phyloP scores from a whole-genome alignment of 805 yeast genomes.

The Saccharomycopsis olivae region DNA sequence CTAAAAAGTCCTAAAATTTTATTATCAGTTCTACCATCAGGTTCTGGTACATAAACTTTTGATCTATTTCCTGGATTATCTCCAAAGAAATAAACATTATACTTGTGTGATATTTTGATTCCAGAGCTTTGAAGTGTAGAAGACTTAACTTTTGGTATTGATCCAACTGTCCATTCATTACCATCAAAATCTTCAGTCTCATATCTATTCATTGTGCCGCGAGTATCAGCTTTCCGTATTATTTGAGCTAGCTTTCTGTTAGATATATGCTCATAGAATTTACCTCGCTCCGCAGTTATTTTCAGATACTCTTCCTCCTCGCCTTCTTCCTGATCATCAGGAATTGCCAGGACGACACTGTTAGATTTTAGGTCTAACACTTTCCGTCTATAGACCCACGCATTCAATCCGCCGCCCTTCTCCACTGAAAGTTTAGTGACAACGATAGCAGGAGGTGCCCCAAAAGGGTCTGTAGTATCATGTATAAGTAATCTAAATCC shows the following conservation, averaged over 20 bases:
- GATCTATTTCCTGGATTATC: constrained; percentile 5
- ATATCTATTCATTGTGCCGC: constrained; percentile 22
- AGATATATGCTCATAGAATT: neutral
- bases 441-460: constrained; percentile 8
- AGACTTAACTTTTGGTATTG: constrained; percentile 33
- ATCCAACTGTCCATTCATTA: constrained; percentile 32
- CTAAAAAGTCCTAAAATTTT: constrained; percentile 31
- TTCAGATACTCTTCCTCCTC: neutral
- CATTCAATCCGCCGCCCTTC: constrained; percentile 13
- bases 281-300: too few species aligned
- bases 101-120: constrained; percentile 20
- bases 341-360: too few species aligned
- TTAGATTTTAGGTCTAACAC: too few species aligned
- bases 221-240: constrained; percentile 5
- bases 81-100: constrained; percentile 19
- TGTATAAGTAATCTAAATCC: constrained; percentile 27
- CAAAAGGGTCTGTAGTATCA: neutral
- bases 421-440: constrained; percentile 9
- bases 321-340: neutral
- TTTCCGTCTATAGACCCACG: constrained; percentile 18
- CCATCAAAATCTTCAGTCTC: constrained; percentile 24
- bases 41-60: constrained; percentile 8
- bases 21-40: constrained; percentile 18
- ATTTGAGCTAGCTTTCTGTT: neutral
- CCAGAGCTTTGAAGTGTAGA: constrained; percentile 22